Percentiles rank a stretch among this genome's conserved stretches.
phyloP scores from a whole-genome alignment of 2,329 filamentous ascomycete genomes.

The Aspergillaceae sp. region DNA sequence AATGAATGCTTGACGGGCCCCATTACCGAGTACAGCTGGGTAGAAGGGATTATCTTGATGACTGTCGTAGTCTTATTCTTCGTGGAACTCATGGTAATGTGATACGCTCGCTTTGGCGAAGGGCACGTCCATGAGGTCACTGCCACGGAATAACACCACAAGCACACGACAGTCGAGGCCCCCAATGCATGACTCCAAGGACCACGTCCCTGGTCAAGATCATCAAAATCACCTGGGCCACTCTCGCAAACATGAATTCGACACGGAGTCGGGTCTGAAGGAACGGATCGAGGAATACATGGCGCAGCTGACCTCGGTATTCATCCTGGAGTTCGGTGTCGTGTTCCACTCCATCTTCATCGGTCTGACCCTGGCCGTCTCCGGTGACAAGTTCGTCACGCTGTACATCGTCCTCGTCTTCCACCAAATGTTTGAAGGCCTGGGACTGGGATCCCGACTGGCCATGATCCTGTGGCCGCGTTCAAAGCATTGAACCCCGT shows the following conservation, averaged over 20 bases:
- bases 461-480: constrained; percentile 69
- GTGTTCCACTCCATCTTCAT: constrained; percentile 94
- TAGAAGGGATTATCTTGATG: constrained; percentile 76
- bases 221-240: constrained; percentile 79
- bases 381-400: constrained; percentile 52
- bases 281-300: constrained; percentile 47
- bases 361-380: constrained; percentile 65
- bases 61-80: constrained; percentile 83
- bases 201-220: constrained; percentile 61
- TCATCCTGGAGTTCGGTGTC: constrained; percentile 92
- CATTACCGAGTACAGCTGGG: constrained; percentile 69
- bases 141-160: constrained; percentile 15
- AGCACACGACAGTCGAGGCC: constrained; percentile 8
- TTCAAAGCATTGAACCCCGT: constrained; percentile 63
- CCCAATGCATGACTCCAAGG: constrained; percentile 22
- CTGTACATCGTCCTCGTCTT: constrained; percentile 66
- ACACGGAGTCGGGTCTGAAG: constrained; percentile 24
- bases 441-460: constrained; percentile 80
- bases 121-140: constrained; percentile 39
- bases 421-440: constrained; percentile 88
- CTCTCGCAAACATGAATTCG: constrained; percentile 52
- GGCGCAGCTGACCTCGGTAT: constrained; percentile 74
- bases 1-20: constrained; percentile 59
- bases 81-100: constrained; percentile 72
- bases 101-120: constrained; percentile 61